Evolutionary conservation across 768 basidiomycete genomes (phyloP).

Genomic region (Naganishia friedmannii): DNA sequence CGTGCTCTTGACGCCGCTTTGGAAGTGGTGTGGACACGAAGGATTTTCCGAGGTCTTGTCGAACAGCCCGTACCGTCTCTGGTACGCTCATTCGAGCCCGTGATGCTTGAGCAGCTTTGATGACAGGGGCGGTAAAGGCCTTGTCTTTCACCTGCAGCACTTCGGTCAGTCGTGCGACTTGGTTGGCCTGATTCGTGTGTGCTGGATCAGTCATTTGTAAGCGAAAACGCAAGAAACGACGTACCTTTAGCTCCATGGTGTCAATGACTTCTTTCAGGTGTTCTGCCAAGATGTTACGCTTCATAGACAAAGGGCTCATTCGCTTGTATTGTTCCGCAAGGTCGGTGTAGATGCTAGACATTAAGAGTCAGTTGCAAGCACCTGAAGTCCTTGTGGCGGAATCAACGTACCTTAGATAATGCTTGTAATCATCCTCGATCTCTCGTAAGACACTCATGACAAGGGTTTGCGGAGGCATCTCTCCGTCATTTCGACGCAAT

Average conservation of each 20-base stretch:
- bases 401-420: constrained; percentile 78
- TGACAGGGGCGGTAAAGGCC: constrained; percentile 27
- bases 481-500: constrained; percentile 56
- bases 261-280: constrained; percentile 90
- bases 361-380: background rate
- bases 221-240: constrained; percentile 21
- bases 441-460: constrained; percentile 76
- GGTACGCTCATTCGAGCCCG: constrained; percentile 32
- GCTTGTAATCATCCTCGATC: constrained; percentile 90
- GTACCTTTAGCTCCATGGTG: constrained; percentile 83
- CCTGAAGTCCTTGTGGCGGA: background rate
- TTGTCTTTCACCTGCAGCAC: constrained; percentile 27
- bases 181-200: constrained; percentile 25
- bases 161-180: constrained; percentile 32
- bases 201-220: background rate
- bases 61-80: constrained; percentile 30
- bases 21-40: constrained; percentile 22
- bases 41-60: constrained; percentile 29
- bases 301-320: constrained; percentile 80
- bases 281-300: constrained; percentile 78
- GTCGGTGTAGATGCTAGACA: constrained; percentile 75
- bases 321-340: constrained; percentile 88
- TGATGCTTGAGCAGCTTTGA: constrained; percentile 29
- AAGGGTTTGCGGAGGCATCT: constrained; percentile 79
- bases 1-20: constrained; percentile 11